A percentile compares a stretch with the other conserved stretches of the same genome.
Conservation (phyloP, 768 basidiomycete species). For the Termitomyces titanicus region DNA sequence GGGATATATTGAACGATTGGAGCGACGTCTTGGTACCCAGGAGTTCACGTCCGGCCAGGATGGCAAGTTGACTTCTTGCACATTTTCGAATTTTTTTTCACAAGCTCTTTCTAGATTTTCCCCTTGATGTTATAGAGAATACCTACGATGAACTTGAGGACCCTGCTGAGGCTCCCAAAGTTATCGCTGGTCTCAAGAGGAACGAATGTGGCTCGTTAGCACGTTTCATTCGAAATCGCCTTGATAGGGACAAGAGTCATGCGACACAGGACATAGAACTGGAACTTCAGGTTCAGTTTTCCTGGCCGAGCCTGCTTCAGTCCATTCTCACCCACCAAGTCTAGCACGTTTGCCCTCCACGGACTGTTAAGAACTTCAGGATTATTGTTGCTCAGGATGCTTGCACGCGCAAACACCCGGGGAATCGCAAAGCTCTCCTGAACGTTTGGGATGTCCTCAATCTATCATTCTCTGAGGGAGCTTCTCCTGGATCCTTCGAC, state of each 20-base stretch:
- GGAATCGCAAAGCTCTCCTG: constrained; percentile 65
- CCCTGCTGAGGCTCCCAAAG: constrained; percentile 35
- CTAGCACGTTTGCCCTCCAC: constrained; percentile 62
- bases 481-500: constrained; percentile 45
- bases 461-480: constrained; percentile 47
- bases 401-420: constrained; percentile 44
- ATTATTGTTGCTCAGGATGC: constrained; percentile 68
- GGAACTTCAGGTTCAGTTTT: constrained; percentile 60
- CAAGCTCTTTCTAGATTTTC: constrained; percentile 25
- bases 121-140: constrained; percentile 48
- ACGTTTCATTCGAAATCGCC: constrained; percentile 43
- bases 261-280: constrained; percentile 60
- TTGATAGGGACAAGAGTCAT: constrained; percentile 45
- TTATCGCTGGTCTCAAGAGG: constrained; percentile 37
- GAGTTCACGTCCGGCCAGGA: constrained; percentile 37
- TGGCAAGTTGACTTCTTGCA: constrained; percentile 26
- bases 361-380: constrained; percentile 74
- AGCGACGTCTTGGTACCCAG: constrained; percentile 48
- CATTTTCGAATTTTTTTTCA: background rate
- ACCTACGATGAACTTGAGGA: constrained; percentile 68
- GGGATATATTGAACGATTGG: constrained; percentile 63
- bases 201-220: constrained; percentile 65
- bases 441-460: constrained; percentile 79
- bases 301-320: background rate
- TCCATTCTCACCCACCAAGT: background rate